Percentiles rank a stretch among this genome's conserved stretches.
Evolutionary conservation across 108 stramenopile species (phyloP).

Genomic region (Cyclotella cryptica): DNA sequence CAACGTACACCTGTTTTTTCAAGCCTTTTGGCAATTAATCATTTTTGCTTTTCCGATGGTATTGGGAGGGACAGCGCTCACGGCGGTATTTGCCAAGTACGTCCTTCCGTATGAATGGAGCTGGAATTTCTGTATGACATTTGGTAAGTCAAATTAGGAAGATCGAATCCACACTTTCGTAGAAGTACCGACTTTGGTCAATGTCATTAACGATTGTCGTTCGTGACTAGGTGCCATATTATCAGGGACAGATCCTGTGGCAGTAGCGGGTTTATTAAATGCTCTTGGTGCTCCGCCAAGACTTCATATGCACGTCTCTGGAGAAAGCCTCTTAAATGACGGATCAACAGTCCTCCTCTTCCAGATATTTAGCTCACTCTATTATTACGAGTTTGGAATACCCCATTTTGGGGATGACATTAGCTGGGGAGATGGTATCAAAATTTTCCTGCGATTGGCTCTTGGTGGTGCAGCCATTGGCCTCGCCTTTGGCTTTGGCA

Average conservation of each 20-base stretch:
- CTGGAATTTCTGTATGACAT: conserved; percentile 69
- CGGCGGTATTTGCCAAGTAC: conserved; percentile 67
- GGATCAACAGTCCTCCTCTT: conserved; percentile 93
- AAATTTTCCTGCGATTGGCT: conserved; percentile 24
- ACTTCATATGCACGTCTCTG: conserved; percentile 74
- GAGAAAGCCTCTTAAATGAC: conserved; percentile 90
- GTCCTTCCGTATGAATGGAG: conserved; percentile 76
- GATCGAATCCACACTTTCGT: not conserved
- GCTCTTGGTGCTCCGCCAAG: conserved; percentile 75
- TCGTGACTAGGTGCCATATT: conserved; percentile 49
- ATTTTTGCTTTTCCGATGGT: conserved; percentile 92
- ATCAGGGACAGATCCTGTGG: conserved; percentile 94
- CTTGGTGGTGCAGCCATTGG: conserved; percentile 82
- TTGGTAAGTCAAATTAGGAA: conserved; percentile 56
- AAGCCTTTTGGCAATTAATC: conserved; percentile 62
- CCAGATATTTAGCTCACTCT: conserved; percentile 71
- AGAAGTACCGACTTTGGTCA: not conserved
- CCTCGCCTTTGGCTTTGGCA: conserved; percentile 60
- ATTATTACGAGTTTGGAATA: conserved; percentile 55
- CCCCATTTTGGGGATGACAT: conserved; percentile 41
- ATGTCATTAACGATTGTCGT: not conserved
- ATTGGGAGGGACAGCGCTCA: conserved; percentile 70
- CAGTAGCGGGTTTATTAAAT: conserved; percentile 86
- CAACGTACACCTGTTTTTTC: conserved; percentile 73
- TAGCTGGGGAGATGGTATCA: conserved; percentile 23